phyloP scores from a whole-genome alignment of 164 flowering plant genomes.

The Malania oleifera region DNA sequence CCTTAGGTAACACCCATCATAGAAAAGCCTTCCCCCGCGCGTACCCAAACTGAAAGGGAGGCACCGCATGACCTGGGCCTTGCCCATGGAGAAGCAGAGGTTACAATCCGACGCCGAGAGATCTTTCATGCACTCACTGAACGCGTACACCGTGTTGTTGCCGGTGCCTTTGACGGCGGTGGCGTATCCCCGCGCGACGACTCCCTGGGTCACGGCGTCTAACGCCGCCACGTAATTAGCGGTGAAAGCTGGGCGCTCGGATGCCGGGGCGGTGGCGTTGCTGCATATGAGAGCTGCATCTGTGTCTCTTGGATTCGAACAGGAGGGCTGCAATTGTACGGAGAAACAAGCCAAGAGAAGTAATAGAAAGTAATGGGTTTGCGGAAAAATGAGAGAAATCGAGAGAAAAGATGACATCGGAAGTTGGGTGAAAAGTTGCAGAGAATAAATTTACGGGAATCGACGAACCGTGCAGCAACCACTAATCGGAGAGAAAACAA shows the following conservation, averaged over 20 bases:
- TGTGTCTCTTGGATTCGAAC: conserved; percentile 58
- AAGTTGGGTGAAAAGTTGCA: too few relatives aligned
- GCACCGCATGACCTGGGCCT: conserved; percentile 52
- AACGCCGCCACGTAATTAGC: conserved; percentile 47
- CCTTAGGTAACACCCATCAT: conserved; percentile 74
- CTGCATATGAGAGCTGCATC: conserved; percentile 50
- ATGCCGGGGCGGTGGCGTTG: conserved; percentile 35
- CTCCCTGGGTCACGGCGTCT: conserved; percentile 35
- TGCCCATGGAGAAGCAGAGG: conserved; percentile 58
- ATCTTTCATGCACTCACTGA: conserved; percentile 69
- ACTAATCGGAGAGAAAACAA: too few relatives aligned
- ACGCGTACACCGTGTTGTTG: conserved; percentile 48
- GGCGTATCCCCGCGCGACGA: conserved; percentile 31
- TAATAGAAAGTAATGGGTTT: not conserved
- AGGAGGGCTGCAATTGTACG: conserved; percentile 1
- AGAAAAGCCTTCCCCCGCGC: conserved; percentile 48
- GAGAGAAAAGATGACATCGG: not conserved
- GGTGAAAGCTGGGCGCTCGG: conserved; percentile 31
- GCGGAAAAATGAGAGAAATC: not conserved
- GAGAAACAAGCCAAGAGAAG: conserved; percentile 9
- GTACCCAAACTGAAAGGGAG: conserved; percentile 52
- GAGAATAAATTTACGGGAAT: too few relatives aligned
- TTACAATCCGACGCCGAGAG: conserved; percentile 52
- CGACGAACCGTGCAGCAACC: too few relatives aligned
- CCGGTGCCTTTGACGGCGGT: conserved; percentile 35